Percentiles rank a stretch among this genome's conserved stretches.
phyloP scores from a whole-genome alignment of 2,329 filamentous ascomycete genomes.

The Cyphellophora europaea region DNA sequence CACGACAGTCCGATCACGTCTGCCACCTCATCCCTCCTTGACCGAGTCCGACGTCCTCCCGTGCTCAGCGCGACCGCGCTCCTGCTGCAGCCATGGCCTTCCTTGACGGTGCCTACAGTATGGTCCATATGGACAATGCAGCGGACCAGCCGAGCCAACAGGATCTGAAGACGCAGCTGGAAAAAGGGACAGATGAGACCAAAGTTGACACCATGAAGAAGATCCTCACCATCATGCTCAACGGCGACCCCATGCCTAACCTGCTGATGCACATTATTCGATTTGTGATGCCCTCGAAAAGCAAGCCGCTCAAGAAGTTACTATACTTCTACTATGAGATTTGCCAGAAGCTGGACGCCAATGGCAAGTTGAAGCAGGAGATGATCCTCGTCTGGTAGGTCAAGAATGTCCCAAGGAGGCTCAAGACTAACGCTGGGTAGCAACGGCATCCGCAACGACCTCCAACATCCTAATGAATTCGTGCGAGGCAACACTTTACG shows the following conservation, averaged over 20 bases:
- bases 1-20: background rate
- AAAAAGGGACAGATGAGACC: conserved; percentile 86
- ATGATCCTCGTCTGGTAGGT: conserved; percentile 97
- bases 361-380: conserved; percentile 95
- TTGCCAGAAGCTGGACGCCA: conserved; percentile 86
- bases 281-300: conserved; percentile 98
- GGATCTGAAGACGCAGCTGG: conserved; percentile 84
- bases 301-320: conserved; percentile 93
- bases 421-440: conserved; percentile 36
- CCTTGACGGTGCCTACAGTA: conserved; percentile 87
- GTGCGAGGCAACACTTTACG: conserved; percentile 96
- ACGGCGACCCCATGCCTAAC: conserved; percentile 90
- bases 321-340: conserved; percentile 96
- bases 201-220: conserved; percentile 96
- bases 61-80: too few species aligned
- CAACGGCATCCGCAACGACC: conserved; percentile 94
- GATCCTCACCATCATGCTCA: conserved; percentile 87
- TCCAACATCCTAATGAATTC: conserved; percentile 97
- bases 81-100: too few species aligned
- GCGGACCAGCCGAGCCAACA: conserved; percentile 83
- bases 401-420: background rate
- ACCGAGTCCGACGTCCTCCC: background rate
- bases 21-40: background rate
- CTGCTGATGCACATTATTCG: conserved; percentile 99
- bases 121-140: conserved; percentile 96